Conservation (phyloP, 192 early-diverging fungal species). For the Polychytrium aggregatum region DNA sequence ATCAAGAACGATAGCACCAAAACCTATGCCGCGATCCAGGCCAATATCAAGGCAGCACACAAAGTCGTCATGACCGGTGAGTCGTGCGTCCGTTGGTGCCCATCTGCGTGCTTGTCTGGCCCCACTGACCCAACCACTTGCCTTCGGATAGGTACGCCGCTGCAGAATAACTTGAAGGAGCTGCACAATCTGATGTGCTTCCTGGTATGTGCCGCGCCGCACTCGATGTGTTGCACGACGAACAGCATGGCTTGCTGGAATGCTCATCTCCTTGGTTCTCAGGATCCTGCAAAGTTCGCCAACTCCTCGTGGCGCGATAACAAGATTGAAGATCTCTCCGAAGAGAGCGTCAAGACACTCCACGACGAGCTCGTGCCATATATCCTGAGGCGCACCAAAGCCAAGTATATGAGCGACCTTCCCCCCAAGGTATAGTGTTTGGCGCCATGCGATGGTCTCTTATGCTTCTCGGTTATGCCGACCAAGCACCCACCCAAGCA, state of each 20-base stretch:
- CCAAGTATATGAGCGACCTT: too few species aligned
- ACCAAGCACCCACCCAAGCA: too few species aligned
- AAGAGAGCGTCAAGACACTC: too few species aligned
- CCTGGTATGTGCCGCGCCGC: constrained; percentile 15
- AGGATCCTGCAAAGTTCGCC: constrained; percentile 45
- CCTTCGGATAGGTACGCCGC: constrained; percentile 45
- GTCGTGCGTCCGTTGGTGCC: constrained; percentile 3
- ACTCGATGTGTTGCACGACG: neutral
- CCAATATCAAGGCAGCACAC: constrained; percentile 35
- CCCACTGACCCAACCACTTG: constrained; percentile 4
- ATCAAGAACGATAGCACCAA: constrained; percentile 58
- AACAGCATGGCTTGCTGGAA: neutral
- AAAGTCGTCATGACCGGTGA: constrained; percentile 54
- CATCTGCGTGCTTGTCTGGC: constrained; percentile 3
- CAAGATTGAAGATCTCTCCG: constrained; percentile 43
- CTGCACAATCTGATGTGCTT: constrained; percentile 64
- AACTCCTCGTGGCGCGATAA: constrained; percentile 32
- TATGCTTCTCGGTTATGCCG: too few species aligned
- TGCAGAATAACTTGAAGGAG: constrained; percentile 64
- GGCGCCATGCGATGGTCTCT: too few species aligned
- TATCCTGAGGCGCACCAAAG: constrained; percentile 62
- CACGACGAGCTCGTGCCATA: constrained; percentile 47
- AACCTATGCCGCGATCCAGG: constrained; percentile 38
- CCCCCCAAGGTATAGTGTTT: too few species aligned
- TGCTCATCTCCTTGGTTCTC: neutral